Base-by-base conservation (phyloP, 1,284 basidiomycete genomes). In the Irpex sp. region DNA sequence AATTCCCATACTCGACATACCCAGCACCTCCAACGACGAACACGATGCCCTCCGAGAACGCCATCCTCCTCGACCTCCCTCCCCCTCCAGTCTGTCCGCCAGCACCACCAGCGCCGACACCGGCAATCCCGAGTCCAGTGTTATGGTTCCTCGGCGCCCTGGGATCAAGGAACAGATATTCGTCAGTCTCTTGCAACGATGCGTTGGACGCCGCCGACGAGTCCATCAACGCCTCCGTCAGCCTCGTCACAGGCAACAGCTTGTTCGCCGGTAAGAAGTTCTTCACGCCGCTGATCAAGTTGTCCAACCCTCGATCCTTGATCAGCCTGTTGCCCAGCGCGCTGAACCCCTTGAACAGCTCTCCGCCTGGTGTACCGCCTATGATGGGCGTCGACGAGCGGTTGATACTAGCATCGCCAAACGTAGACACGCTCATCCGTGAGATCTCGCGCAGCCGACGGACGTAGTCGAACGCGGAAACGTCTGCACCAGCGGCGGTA, bases 221-320 rank as follows among this genome's bases (percentile, higher is more conserved):
- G 71, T 99, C 97, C 94, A 99, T 98, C 21, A 99, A 80, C 4
- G 96, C 95, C 69, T 98, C 96, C 1, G 94, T 90, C 23, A 99
- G 81, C 6, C 96, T 87, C 0, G 97, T 98, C 54, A 98, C 87
- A 7, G 94, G 90, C 49, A 98, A 83, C 61, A 98, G 86, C 76
- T 99, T 99, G 72, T 94, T 93, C 0, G 93, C 90, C 0, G 97
- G 97, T 12, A 99, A 78, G 81, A 99, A 96, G 77, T 98, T 98
- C 75, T 98, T 98, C 63, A 99, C 97, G 35, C 96, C 96, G 1
- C 95, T 96, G 61, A 99, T 93, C 10, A 99, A 80, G 73, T 97
- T 96, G 72, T 99, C 96, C 47, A 97, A 81, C 21, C 94, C 94
- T 42, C 94, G 92, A 73, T 98, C 96, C 75, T 97, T 94, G 63